Conservation (phyloP, 2,329 filamentous ascomycete genomes). For the Diaporthe sp. region DNA sequence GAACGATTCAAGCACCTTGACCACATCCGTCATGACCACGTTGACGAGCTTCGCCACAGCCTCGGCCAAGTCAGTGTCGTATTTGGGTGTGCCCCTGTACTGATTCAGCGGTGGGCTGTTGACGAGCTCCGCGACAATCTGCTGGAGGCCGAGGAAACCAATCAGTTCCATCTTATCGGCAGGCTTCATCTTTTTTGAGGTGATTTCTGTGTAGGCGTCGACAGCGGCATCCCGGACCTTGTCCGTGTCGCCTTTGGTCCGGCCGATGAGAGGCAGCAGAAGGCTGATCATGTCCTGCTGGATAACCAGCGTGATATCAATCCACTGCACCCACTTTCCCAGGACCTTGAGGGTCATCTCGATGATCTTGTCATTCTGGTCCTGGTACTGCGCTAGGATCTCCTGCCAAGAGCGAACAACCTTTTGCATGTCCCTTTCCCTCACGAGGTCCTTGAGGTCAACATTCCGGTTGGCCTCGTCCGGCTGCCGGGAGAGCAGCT, state of each 20-base stretch:
- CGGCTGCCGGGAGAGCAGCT: conserved; percentile 83
- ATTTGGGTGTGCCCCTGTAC: conserved; percentile 83
- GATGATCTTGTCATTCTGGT: conserved; percentile 78
- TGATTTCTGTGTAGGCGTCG: conserved; percentile 95
- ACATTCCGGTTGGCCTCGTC: conserved; percentile 88
- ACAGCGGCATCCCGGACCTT: conserved; percentile 91
- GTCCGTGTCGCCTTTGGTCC: conserved; percentile 76
- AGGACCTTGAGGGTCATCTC: conserved; percentile 94
- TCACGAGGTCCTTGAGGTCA: conserved; percentile 90
- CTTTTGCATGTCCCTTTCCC: conserved; percentile 88
- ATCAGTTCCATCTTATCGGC: conserved; percentile 96
- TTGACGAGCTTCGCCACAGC: conserved; percentile 97
- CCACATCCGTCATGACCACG: conserved; percentile 87
- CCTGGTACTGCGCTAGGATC: conserved; percentile 83
- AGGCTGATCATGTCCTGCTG: conserved; percentile 89
- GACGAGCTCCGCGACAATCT: conserved; percentile 88
- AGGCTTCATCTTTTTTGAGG: conserved; percentile 97
- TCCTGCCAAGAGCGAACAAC: conserved; percentile 93
- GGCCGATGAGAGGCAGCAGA: conserved; percentile 89
- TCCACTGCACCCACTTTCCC: conserved; percentile 98
- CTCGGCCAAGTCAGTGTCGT: conserved; percentile 96
- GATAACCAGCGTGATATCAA: conserved; percentile 93
- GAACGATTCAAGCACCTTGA: conserved; percentile 82
- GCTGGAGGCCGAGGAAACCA: conserved; percentile 86
- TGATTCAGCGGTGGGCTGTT: conserved; percentile 85